Base-by-base conservation (phyloP, 805 yeast species). In the Cyberlindnera veronae region DNA sequence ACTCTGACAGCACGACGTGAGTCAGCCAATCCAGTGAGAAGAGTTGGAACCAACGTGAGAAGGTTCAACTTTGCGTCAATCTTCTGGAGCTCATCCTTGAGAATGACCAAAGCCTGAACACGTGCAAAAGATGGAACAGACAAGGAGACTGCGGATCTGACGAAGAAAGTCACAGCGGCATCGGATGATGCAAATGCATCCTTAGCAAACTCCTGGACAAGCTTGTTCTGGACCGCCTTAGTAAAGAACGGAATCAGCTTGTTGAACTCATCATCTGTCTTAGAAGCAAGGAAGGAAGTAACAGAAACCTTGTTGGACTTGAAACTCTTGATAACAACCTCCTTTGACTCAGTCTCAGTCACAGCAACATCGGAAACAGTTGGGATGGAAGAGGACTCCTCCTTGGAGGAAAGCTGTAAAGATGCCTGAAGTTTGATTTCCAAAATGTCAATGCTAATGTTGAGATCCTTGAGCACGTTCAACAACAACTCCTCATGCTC, bases 401-500 rank as follows among this genome's bases (percentile, higher is more conserved):
- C 66, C 13, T 56, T 51, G 14, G 55, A 54, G 8, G 57, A 47
- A 34, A 42, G 47, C 18, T 50, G 44, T 37, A 88, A 62, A 1
- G 90, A 79, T 1, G 83, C 72, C 62, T 86, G 84, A 33, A 87
- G 64, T 39, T 73, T 70, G 69, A 88, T 74, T 64, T 82, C 90
- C 21, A 81, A 63, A 5, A 67, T 49, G 21, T 72, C 77, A 3
- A 76, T 44, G 15, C 63, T 53, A 16, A 71, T 39, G 15, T 62
- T 57, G 17, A 61, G 39, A 3, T 68, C 58, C 2, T 55, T 48
- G 36, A 77, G 53, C 19, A 66, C 62, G n/a, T 57, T 49, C n/a
- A 66, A 29, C 32, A 77, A 68, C 16, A 67, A 44, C 3, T 58
- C 64, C 44, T 69, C 64, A 38, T 73, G 58, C 5, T 54, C 50